These are phyloP conservation scores for Lomentospora prolificans DNA, from an alignment of 2,329 filamentous ascomycete species.

Conservation along the genomic window DNA sequence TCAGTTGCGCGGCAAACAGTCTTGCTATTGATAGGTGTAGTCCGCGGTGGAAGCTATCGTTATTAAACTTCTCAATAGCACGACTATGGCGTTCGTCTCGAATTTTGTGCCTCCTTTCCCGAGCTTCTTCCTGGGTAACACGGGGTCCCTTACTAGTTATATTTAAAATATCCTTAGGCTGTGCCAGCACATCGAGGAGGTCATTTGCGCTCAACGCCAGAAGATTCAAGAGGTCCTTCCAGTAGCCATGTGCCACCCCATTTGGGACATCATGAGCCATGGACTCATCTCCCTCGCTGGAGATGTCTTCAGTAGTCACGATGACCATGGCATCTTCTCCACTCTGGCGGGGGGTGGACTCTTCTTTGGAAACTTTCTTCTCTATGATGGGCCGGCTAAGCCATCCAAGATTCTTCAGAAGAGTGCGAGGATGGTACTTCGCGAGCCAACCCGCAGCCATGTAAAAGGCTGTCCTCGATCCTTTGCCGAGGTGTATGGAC, in stretches of 20 bases:
- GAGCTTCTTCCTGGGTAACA: slow-evolving; percentile 10
- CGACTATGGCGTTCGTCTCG: slow-evolving; percentile 29
- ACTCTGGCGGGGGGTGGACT: slow-evolving; percentile 22
- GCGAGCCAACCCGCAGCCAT: slow-evolving; percentile 46
- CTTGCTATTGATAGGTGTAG: slow-evolving; percentile 43
- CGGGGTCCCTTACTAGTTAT: slow-evolving; percentile 13
- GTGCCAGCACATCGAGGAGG: slow-evolving; percentile 29
- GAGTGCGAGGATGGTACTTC: slow-evolving; percentile 41
- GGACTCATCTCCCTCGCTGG: slow-evolving; percentile 16
- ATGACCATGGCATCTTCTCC: slow-evolving; percentile 25
- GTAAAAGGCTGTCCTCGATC: slow-evolving; percentile 37
- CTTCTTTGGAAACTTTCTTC: slow-evolving; percentile 31
- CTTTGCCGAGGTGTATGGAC: slow-evolving; percentile 52
- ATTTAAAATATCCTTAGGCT: slow-evolving; percentile 32
- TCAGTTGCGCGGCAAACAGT: slow-evolving; percentile 46
- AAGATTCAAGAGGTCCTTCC: slow-evolving; percentile 52
- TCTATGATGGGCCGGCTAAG: slow-evolving; percentile 43
- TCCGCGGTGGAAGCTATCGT: slow-evolving; percentile 36
- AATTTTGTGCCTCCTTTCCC: slow-evolving; percentile 17
- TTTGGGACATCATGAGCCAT: slow-evolving; percentile 25
- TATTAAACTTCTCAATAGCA: slow-evolving; percentile 29
- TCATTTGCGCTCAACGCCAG: slow-evolving; percentile 39
- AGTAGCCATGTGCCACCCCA: slow-evolving; percentile 49
- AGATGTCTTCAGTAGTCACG: slow-evolving; percentile 14
- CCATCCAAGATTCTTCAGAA: slow-evolving; percentile 44